Evolutionary conservation across 2,329 filamentous ascomycete genomes (phyloP).

Genomic region (Fusarium euwallaceae): DNA sequence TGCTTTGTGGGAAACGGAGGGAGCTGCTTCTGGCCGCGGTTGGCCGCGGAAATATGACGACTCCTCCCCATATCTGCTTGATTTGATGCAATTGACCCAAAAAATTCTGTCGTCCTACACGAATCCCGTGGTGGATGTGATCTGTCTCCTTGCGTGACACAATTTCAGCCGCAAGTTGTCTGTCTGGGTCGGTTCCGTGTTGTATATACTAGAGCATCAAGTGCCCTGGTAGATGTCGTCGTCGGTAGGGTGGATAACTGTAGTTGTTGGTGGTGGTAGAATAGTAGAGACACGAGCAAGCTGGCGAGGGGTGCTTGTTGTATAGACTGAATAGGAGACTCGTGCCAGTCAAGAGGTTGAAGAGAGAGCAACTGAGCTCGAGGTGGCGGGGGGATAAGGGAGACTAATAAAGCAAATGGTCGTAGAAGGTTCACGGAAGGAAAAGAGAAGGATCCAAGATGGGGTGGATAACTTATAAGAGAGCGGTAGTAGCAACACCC

Average conservation of each 20-base stretch:
- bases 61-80: conserved; percentile 48
- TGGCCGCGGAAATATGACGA: conserved; percentile 40
- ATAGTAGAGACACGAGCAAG: conserved; percentile 7
- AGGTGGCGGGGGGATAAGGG: conserved; percentile 37
- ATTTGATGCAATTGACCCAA: conserved; percentile 24
- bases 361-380: conserved; percentile 18
- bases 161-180: conserved; percentile 11
- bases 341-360: conserved; percentile 21
- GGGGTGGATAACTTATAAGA: conserved; percentile 54
- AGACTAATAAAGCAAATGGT: conserved; percentile 37
- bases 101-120: conserved; percentile 11
- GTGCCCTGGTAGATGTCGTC: conserved; percentile 15
- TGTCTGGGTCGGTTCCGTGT: conserved; percentile 22
- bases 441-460: conserved; percentile 45
- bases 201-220: conserved; percentile 17
- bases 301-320: not conserved
- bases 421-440: conserved; percentile 46
- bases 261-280: not conserved
- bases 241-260: conserved; percentile 16
- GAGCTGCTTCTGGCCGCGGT: conserved; percentile 40
- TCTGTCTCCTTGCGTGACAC: not conserved
- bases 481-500: conserved; percentile 43
- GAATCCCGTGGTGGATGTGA: not conserved
- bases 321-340: conserved; percentile 7
- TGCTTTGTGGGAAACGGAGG: conserved; percentile 59